phyloP scores from a whole-genome alignment of 2,329 filamentous ascomycete genomes.

The Talaromyces piceae region DNA sequence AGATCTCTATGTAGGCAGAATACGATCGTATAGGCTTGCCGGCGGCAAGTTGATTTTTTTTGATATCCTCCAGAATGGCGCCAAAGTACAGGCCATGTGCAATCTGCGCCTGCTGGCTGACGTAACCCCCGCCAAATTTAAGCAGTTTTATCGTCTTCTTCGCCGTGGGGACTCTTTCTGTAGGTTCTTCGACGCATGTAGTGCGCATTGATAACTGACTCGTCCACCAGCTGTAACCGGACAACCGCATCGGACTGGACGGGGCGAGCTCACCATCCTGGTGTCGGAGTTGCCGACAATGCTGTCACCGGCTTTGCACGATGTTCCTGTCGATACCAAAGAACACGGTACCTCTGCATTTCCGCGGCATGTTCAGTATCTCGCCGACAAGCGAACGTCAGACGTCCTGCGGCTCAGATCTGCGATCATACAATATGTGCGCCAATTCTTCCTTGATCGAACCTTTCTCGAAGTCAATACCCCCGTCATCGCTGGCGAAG shows the following conservation, averaged over 20 bases:
- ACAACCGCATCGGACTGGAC: constrained; percentile 57
- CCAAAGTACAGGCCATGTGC: constrained; percentile 68
- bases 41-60: constrained; percentile 79
- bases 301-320: constrained; percentile 70
- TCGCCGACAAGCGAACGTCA: constrained; percentile 62
- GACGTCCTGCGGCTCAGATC: constrained; percentile 69
- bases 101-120: constrained; percentile 47
- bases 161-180: constrained; percentile 78
- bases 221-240: constrained; percentile 62
- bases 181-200: too few relatives aligned
- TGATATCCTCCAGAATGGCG: constrained; percentile 66
- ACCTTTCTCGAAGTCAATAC: constrained; percentile 85
- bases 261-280: constrained; percentile 69
- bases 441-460: constrained; percentile 62
- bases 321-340: constrained; percentile 63
- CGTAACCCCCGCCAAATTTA: constrained; percentile 41
- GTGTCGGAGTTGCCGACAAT: constrained; percentile 62
- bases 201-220: too few relatives aligned
- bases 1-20: constrained; percentile 57
- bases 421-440: constrained; percentile 64
- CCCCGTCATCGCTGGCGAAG: constrained; percentile 72
- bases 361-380: constrained; percentile 77
- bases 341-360: constrained; percentile 66
- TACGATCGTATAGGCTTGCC: constrained; percentile 61
- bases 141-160: constrained; percentile 57